A percentile compares a stretch with the other conserved stretches of the same genome.
Evolutionary conservation across 2,329 filamentous ascomycete species (phyloP).

Genomic region (Sporothrix schenckii): DNA sequence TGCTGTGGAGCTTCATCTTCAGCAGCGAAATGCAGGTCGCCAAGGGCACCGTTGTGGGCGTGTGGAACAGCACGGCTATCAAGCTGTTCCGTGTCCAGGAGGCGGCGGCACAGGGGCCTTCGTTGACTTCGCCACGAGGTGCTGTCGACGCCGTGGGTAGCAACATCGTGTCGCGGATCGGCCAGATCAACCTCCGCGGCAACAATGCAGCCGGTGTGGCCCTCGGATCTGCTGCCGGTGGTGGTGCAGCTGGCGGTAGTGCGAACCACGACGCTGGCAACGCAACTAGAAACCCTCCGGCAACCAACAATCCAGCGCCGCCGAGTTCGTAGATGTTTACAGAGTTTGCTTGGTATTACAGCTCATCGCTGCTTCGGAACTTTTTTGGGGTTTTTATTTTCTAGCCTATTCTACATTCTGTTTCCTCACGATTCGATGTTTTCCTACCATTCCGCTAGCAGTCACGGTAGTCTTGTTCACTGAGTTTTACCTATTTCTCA

Average conservation of each 20-base stretch:
- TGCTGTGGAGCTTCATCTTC: constrained; percentile 93
- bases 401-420: neutral
- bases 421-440: neutral
- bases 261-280: too few species aligned
- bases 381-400: neutral
- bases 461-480: neutral
- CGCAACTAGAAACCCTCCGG: neutral
- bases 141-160: constrained; percentile 92
- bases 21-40: constrained; percentile 84
- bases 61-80: constrained; percentile 91
- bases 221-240: neutral
- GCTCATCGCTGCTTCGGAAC: neutral
- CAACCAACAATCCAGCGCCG: neutral
- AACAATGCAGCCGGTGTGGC: constrained; percentile 36
- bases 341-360: neutral
- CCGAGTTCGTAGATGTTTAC: constrained; percentile 3
- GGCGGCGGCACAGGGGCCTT: constrained; percentile 76
- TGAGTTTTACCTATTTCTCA: neutral
- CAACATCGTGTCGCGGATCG: constrained; percentile 84
- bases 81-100: constrained; percentile 89
- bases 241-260: neutral
- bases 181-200: constrained; percentile 72
- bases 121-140: constrained; percentile 79
- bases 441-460: neutral
- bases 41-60: constrained; percentile 82